These are phyloP conservation scores for Veloboletus limbatus DNA, from an alignment of 1,284 basidiomycete species.

Conservation along the genomic window DNA sequence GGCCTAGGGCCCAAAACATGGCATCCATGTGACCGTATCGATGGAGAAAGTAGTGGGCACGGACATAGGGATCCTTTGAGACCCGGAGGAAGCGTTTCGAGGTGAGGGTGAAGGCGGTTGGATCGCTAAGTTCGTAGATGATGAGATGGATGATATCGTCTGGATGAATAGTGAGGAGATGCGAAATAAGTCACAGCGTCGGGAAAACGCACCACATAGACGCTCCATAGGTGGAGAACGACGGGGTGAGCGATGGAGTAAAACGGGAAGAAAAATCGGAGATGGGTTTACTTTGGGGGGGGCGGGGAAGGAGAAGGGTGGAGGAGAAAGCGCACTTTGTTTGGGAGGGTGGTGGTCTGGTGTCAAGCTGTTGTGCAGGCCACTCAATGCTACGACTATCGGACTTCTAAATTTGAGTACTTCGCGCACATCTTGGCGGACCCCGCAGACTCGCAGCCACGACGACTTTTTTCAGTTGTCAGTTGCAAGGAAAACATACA, in stretches of 20 bases:
- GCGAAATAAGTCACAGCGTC: constrained; percentile 13
- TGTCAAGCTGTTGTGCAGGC: constrained; percentile 34
- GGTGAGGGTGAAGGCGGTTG: constrained; percentile 52
- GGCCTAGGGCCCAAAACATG: constrained; percentile 65
- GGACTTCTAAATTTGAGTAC: constrained; percentile 40
- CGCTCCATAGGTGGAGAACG: constrained; percentile 46
- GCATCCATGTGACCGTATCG: constrained; percentile 68
- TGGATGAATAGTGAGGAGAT: constrained; percentile 29
- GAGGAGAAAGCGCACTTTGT: constrained; percentile 23
- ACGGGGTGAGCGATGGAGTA: neutral
- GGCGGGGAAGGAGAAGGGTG: neutral
- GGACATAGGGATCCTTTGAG: constrained; percentile 68
- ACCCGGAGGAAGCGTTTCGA: constrained; percentile 60
- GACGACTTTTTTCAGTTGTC: constrained; percentile 4
- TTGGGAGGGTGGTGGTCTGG: constrained; percentile 36
- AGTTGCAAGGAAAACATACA: neutral
- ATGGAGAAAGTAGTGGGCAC: constrained; percentile 70
- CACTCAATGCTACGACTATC: constrained; percentile 33
- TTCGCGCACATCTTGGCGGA: constrained; percentile 28
- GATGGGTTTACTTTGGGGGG: neutral
- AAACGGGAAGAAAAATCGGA: constrained; percentile 3
- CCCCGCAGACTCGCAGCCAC: constrained; percentile 33
- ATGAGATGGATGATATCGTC: constrained; percentile 73
- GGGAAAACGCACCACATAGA: constrained; percentile 53
- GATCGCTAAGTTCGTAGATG: constrained; percentile 67